These are phyloP conservation scores for Talaromyces verruculosus DNA, from an alignment of 2,329 filamentous ascomycete species.

Conservation along the genomic window DNA sequence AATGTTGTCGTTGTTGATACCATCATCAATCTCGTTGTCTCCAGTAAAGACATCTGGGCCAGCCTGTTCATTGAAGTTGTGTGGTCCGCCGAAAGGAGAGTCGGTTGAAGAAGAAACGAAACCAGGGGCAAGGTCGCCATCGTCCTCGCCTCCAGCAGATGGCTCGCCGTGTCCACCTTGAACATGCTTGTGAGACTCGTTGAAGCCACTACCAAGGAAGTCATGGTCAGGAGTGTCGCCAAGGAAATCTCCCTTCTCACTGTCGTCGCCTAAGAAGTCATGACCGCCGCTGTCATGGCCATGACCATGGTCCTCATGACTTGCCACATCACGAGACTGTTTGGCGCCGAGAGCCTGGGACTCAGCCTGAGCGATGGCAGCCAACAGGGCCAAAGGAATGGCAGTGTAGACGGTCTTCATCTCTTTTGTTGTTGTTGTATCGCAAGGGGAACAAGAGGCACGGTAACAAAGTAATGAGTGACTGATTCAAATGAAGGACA, in stretches of 20 bases:
- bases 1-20: constrained; percentile 20
- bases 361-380: constrained; percentile 33
- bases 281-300: not conserved
- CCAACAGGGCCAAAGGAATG: constrained; percentile 39
- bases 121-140: not conserved
- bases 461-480: constrained; percentile 17
- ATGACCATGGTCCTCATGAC: not conserved
- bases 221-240: constrained; percentile 17
- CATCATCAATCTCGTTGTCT: constrained; percentile 14
- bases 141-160: not conserved
- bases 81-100: constrained; percentile 12
- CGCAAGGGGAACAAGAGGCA: constrained; percentile 10
- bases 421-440: constrained; percentile 18
- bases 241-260: constrained; percentile 11
- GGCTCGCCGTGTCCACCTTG: not conserved
- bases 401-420: constrained; percentile 41
- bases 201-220: constrained; percentile 13
- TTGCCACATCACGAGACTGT: not conserved
- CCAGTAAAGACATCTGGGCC: constrained; percentile 9
- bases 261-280: constrained; percentile 18
- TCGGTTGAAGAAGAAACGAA: not conserved
- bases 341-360: constrained; percentile 18
- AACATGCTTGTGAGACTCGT: constrained; percentile 5
- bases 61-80: constrained; percentile 13
- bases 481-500: constrained; percentile 21